Base-by-base conservation (phyloP, 2,329 filamentous ascomycete species). In the Aspergillus sp. region DNA sequence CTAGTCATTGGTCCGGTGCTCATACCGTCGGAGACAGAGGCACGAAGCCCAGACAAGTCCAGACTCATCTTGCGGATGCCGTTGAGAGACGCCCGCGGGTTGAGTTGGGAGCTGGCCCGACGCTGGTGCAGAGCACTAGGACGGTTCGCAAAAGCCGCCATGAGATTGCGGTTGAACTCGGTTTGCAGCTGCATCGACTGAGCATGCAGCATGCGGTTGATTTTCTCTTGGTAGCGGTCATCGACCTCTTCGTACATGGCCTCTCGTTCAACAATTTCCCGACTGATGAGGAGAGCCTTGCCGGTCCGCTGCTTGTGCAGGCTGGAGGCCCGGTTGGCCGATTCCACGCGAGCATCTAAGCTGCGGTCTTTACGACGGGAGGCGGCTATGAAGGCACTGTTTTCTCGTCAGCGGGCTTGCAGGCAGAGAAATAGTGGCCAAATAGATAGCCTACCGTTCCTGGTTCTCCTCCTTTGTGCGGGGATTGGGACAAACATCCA, bases 181-280 rank as follows among this genome's bases (percentile, higher is more conserved):
- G 71, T 69, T 60, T 77, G 72, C 51, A 77, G 71, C 61, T 75
- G 70, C 65, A 70, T 65, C 60, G 73, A 76, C 63, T 77, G 75
- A 4, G 70, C 72, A 42, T 76, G 73, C 51, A 77, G 66, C 68
- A 76, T 74, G n/a, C 70, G 71, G 44, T 75, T 71, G 32, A 75
- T 72, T 59, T 77, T 77, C 54, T 76, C 74, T 58, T 76, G 73
- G 52, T 76, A 76, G 59, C 93, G 90, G 67, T 96, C 91, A 56
- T 96, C 92, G 71, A 96, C 91, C 75, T 96, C 93, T 71, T 96
- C 92, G 72, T 97, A 97, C 91, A 96, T 96, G 74, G 96, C 92
- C 74, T 96, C 93, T 64, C 91, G 92, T 67, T 90, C 81, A 11
- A 96, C 92, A 77, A 95, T 92, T 70, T 95, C 86, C 75, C 93